Evolutionary conservation across 257 asterid species (phyloP), one percentile per base, ranked within the genome.

Genomic region (Solanum sitiens): DNA sequence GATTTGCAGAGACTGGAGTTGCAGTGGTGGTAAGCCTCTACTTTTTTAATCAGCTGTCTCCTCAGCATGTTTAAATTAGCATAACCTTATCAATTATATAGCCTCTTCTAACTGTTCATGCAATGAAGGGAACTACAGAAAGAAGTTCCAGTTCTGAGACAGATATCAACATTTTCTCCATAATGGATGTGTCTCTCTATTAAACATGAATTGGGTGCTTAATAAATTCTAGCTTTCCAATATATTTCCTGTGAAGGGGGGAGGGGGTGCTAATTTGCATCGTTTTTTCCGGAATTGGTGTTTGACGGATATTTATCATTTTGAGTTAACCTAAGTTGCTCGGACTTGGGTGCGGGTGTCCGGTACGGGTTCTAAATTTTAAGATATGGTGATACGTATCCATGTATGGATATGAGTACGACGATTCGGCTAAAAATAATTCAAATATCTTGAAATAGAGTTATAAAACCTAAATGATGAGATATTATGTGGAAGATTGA

Each of bases 1-100:
- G 87, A 87, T 96, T 97, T 88, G 92, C 92, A 86, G 97, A 96
- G 85, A 95, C 98, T 10, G 98, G 98, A 91, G 92, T 93, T 79
- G 98, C 98, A 45, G 98, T 94, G 86, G 87, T 93, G 99, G 99
- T 97, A 90, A 93, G 95, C 88, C 87, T 85, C 90, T n/a, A 72
- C 33, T 44, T 21, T 70, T 86, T 32, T 71, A 72, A 39, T 72
- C 67, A 44, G 84, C 67, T 16, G 15, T 80, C 44, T 30, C 85
- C 85, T 80, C 85, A 25, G 67, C 67, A 45, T 79, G 27, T 47
- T 80, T 47, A 80, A 47, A 80, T 80, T 80, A 16, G 9, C 40
- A 45, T 45, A 45, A 45, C 27, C 18, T 27, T 80, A 47, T 80
- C 85, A 80, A 16, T 27, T 80, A 10, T 47, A 47, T 30, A 45